Base-by-base conservation (phyloP, 2,329 filamentous ascomycete genomes). In the Geosmithia flava region DNA sequence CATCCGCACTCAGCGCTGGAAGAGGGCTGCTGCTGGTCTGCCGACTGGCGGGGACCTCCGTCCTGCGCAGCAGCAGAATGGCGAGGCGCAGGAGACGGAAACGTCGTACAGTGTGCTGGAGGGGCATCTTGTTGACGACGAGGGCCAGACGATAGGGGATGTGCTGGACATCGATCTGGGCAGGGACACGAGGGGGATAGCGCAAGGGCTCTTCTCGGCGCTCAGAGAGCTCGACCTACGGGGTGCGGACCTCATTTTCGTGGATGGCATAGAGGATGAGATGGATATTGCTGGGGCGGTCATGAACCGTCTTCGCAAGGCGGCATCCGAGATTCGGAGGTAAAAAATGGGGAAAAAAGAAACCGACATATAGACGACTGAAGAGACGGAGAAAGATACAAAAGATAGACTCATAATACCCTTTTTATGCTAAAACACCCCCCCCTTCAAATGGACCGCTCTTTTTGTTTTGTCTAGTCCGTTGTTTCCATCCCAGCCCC, bases 201-300 rank as follows among this genome's bases (percentile, higher is more conserved):
- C 93, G 1, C 80, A 90, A 56, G 86, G 87, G 0, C 70, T 98
- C 15, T 98, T 98, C 62, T 87, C 87, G 13, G 87, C 88, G 2
- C 69, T 98, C 48, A 75, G 93, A 47, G 86, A 90, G 55, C 75
- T 98, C 53, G 93, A 98, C 62, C 78, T 82, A 57, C 74, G 80
- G 52, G 78, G 81, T 29, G 88, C 88, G 3, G 82, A 93, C 59
- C 73, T 85, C 19, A 96, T 98, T 47, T 86, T 90, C 55, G 87
- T 97, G 11, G 93, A 98, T 62, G 91, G 91, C 2, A 85, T 96
- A 49, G 72, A 80, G 51, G 85, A 86, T 51, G 80, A 84, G 50
- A 81, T 85, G 30, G 86, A 93, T 60, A 83, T 93, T 55, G 88
- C 89, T 19, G 87, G 87, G 20, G 93, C 86, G 20, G 81, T 91